Evolutionary conservation across 176 grass and related monocot genomes (phyloP).

Genomic region (Elymus sibiricus): DNA sequence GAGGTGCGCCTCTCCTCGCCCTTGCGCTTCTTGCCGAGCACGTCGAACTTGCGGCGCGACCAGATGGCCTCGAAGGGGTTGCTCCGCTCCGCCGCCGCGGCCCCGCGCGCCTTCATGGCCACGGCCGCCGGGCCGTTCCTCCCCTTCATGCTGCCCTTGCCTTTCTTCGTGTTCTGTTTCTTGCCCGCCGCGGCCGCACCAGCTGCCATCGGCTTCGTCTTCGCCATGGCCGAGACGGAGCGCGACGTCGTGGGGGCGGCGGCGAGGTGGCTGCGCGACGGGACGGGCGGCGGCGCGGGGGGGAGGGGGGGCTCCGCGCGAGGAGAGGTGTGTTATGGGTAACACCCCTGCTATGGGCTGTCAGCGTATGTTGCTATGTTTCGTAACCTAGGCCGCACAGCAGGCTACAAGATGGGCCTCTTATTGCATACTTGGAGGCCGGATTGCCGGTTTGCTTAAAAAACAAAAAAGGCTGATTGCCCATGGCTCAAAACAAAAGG

Average conservation of each 20-base stretch:
- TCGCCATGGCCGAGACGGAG: slow-evolving; percentile 44
- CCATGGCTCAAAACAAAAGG: too few species aligned
- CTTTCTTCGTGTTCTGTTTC: slow-evolving; percentile 29
- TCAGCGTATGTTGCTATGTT: neutral
- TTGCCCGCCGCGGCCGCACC: slow-evolving; percentile 1
- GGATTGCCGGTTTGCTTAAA: too few species aligned
- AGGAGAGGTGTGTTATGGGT: neutral
- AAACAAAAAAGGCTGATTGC: too few species aligned
- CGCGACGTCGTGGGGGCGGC: too few species aligned
- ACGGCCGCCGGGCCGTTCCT: slow-evolving; percentile 38
- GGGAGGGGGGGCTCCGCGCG: too few species aligned
- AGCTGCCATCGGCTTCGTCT: slow-evolving; percentile 24
- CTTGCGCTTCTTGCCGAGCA: slow-evolving; percentile 90
- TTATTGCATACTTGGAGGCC: too few species aligned
- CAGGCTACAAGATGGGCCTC: neutral
- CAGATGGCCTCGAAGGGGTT: slow-evolving; percentile 96
- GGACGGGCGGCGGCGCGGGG: neutral
- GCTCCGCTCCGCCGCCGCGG: slow-evolving; percentile 19
- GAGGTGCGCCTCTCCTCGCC: slow-evolving; percentile 73
- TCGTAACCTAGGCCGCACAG: neutral
- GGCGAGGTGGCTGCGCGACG: neutral
- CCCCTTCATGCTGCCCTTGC: slow-evolving; percentile 39
- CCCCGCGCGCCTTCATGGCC: slow-evolving; percentile 43
- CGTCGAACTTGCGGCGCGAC: slow-evolving; percentile 93
- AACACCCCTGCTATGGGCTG: neutral